Conservation (phyloP, 257 asterid genomes). For the Primulina tabacum region DNA sequence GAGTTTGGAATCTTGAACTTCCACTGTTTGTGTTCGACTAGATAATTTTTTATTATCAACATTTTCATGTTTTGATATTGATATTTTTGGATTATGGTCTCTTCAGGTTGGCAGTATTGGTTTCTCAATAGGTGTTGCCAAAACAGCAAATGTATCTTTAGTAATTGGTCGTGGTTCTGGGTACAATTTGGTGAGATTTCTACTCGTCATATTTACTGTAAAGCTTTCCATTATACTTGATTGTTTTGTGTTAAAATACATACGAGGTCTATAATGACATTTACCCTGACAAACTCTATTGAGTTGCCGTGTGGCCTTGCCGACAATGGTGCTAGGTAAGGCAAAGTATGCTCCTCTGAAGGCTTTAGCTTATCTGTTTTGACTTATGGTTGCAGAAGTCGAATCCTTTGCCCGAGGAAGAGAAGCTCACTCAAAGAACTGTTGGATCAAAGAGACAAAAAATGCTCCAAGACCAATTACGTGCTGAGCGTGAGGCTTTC, state of each 20-base stretch:
- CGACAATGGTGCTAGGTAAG: not conserved
- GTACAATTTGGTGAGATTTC: constrained; percentile 72
- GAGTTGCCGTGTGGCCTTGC: not conserved
- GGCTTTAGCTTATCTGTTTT: not conserved
- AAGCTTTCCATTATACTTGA: constrained; percentile 1
- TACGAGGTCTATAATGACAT: not conserved
- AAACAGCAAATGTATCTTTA: constrained; percentile 49
- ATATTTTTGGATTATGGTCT: constrained; percentile 19
- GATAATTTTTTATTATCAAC: not conserved
- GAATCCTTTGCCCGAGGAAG: constrained; percentile 71
- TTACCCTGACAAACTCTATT: not conserved
- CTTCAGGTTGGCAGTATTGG: constrained; percentile 70
- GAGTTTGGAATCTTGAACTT: not conserved
- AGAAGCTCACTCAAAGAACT: constrained; percentile 37
- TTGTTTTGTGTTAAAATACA: not conserved
- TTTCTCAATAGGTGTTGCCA: constrained; percentile 73
- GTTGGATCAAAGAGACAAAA: constrained; percentile 49
- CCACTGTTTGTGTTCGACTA: no score
- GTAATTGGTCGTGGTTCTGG: constrained; percentile 95
- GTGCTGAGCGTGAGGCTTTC: constrained; percentile 84
- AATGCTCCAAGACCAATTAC: constrained; percentile 66
- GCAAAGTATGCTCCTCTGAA: not conserved
- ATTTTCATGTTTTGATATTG: constrained; percentile 4
- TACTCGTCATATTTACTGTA: not conserved
- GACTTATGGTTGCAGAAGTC: constrained; percentile 55